Base-by-base conservation (phyloP, 176 grass and related monocot genomes). In the Alloteropsis semialata region DNA sequence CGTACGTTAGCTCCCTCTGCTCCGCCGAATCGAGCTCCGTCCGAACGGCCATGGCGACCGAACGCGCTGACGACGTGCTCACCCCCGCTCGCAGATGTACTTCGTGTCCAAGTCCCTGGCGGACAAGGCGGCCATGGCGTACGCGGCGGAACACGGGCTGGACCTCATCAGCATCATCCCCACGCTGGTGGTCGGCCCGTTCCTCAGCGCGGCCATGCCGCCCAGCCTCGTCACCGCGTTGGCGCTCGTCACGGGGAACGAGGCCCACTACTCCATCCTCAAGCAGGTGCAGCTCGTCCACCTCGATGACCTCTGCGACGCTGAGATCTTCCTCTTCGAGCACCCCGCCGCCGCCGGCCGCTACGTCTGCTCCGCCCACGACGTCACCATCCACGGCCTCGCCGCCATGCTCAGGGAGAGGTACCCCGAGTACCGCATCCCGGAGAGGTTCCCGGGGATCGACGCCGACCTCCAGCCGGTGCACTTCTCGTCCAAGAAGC, bases 101-200 rank as follows among this genome's bases (percentile, higher is more conserved):
- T 98, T 98, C 53, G 89, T 85, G 54, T 95, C 92, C 12, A 98
- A 98, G 80, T 24, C 88, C n/a, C 69, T 95, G 30, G 92, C 96
- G 21, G 90, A 98, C 75, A 87, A 95, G 84, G 92, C 88, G n/a
- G 96, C 96, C 18, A 80, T 84, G 89, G 86, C 88, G 25, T 95
- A 93, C 79, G 93, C 91, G 6, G 27, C 63, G 60, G 81, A 91
- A 80, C 87, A 91, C 38, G 82, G 87, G 19, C 74, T 98, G 50
- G 61, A 98, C 76, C 24, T 98, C n/a, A 90, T 98, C 88, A 95
- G 82, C 82, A 65, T 98, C 77, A 88, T 95, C 74, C 92, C 91
- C 6, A 91, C 92, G 49, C 84, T 98, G 13, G 96, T 95, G 42
- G 92, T 98, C 24, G 92, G 96, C n/a, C 91, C 96, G 0, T 98